Evolutionary conservation across 1,139 yeast genomes (phyloP), one percentile per base, ranked within the genome.

Genomic region (Scheffersomyces stambukii): DNA sequence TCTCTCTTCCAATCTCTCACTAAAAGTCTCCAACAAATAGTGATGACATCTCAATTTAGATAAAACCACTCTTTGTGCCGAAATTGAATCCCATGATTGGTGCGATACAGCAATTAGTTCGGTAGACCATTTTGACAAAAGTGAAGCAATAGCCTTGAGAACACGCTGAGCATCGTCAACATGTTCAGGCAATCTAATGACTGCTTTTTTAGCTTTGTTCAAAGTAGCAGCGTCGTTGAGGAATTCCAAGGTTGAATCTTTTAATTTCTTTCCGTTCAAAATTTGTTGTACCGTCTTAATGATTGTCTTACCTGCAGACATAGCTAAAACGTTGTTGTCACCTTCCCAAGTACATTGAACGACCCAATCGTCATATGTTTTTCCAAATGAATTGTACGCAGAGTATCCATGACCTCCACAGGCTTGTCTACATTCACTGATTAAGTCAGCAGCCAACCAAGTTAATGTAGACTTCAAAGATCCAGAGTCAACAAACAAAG

Each of bases 261-360:
- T 35, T 16, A 37, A 30, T 22, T 32, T 31, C 24, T 31, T 36
- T 23, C 42, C 42, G 19, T 33, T 37, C 22, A 39, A 35, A 15
- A 41, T 50, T 31, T 55, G 52, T 24, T 50, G 54, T 31, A 74
- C 68, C 43, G 70, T 67, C 59, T 81, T 82, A 41, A 80, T 60
- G 27, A 81, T 72, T 32, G 83, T 78, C 59, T 82, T 75, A 42
- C 96, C 96, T 39, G 88, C 77, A 37, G 88, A 80, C 57, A 85
- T 75, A 7, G 88, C 85, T 45, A 88, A 68, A 29, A 88, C 81
- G 50, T 81, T 86, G 65, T 88, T 88, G 57, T 88, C 96, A 58
- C 96, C 96, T 64, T 88, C 96, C 96, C 96, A 88, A 15, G 96
- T 88, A 60, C 95, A 85, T 63, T 88, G 95, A 27, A 88, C 96